Base-by-base conservation (phyloP, 495 filamentous ascomycete species). In the Hyaloscypha finlandica region DNA sequence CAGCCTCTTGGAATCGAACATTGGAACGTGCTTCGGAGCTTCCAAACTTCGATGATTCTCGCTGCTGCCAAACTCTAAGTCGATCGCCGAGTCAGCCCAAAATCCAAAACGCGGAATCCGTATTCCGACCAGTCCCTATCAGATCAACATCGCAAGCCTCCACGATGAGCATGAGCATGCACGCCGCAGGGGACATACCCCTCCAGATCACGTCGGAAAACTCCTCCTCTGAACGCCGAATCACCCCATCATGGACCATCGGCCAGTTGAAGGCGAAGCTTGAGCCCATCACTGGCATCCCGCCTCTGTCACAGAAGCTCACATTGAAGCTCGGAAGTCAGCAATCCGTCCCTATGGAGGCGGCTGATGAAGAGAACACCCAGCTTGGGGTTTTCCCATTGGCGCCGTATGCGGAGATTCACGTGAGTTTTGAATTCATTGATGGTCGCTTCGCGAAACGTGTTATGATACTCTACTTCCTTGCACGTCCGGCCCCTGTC, bases 201-300 rank as follows among this genome's bases (percentile, higher is more conserved):
- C 86, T 98, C 72, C 84, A 89, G 66, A 89, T 99, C 76, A 89
- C 86, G 63, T 93, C 92, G 55, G 85, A 92, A 51, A 88, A 89
- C 74, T 79, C 87, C 22, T 82, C 82, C 33, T 91, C 92, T 39
- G 95, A 99, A 74, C 90, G 94, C 59, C 90, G 95, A 70, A 86
- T 98, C 76, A 93, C 91, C 9, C 94, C 94, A 3, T 91, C 94
- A 71, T 99, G 96, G 95, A 90, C 89, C 65, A 90, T 99, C 71
- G 77, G 85, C 35, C 89, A 93, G 72, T 83, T 97, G 63, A 98
- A 96, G 78, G 77, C 81, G 29, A 97, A 96, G 78, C 86, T 99
- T 53, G 94, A 97, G 75, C 90, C 94, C 67, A 87, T 99, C 79
- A 99, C 95, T 2, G 95, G 95, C 61, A 86, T 99, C 20, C 93